phyloP scores from a whole-genome alignment of 2,329 filamentous ascomycete genomes.

The Aureobasidium sp. region DNA sequence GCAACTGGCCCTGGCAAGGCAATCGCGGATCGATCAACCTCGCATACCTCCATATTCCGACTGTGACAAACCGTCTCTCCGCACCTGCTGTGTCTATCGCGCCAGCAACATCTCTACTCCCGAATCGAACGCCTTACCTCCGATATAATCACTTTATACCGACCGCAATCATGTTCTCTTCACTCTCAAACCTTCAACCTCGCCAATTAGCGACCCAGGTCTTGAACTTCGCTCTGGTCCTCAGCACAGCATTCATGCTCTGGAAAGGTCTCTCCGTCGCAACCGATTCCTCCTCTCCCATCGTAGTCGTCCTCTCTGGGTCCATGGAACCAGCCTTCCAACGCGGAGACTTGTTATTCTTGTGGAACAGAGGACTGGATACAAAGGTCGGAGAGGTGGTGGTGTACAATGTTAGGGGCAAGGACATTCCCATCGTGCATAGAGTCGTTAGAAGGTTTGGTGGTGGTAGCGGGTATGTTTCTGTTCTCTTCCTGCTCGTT shows the following conservation, averaged over 20 bases:
- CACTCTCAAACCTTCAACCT: constrained; percentile 59
- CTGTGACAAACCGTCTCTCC: background rate
- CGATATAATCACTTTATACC: background rate
- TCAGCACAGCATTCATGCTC: constrained; percentile 90
- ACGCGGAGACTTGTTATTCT: constrained; percentile 65
- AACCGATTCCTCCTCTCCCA: constrained; percentile 59
- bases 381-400: constrained; percentile 66
- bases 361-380: constrained; percentile 63
- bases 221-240: constrained; percentile 83
- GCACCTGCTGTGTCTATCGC: background rate
- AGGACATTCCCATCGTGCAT: constrained; percentile 97
- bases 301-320: constrained; percentile 78
- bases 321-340: constrained; percentile 80
- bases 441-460: constrained; percentile 69
- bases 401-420: constrained; percentile 79
- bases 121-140: background rate
- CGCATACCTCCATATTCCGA: background rate
- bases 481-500: constrained; percentile 14
- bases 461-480: constrained; percentile 31
- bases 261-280: constrained; percentile 77
- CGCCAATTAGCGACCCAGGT: constrained; percentile 75
- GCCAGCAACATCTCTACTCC: background rate
- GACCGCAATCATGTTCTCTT: constrained; percentile 55
- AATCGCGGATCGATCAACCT: background rate
- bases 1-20: background rate